phyloP scores from a whole-genome alignment of 208 protist species.

The Leishmania braziliensis region DNA sequence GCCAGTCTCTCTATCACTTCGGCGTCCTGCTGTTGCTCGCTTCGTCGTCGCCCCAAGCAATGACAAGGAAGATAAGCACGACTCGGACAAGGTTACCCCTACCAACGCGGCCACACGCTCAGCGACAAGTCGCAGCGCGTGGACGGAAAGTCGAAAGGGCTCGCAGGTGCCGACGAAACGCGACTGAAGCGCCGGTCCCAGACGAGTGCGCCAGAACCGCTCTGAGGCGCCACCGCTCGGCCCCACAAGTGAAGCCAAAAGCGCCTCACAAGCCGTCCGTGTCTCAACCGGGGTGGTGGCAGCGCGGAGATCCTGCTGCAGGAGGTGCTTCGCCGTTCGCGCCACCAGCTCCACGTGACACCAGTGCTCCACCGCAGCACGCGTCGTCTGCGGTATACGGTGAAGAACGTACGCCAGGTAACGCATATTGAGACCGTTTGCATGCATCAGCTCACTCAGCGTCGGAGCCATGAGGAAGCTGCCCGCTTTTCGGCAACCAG shows the following conservation, averaged over 20 bases:
- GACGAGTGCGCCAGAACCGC: conserved; percentile 69
- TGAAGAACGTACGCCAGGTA: conserved; percentile 84
- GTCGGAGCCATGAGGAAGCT: conserved; percentile 61
- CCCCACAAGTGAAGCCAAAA: conserved; percentile 64
- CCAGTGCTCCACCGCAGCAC: conserved; percentile 60
- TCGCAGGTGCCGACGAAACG: conserved; percentile 47
- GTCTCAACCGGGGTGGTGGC: conserved; percentile 40
- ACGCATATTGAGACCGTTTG: conserved; percentile 72
- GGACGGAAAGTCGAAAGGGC: conserved; percentile 54
- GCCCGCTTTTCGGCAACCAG: conserved; percentile 32
- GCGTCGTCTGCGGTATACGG: conserved; percentile 49
- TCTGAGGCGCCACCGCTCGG: conserved; percentile 39
- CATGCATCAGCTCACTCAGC: conserved; percentile 61
- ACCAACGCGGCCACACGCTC: conserved; percentile 48
- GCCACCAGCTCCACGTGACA: conserved; percentile 79
- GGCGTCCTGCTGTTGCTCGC: not conserved
- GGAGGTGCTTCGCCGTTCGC: conserved; percentile 58
- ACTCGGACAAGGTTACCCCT: conserved; percentile 55
- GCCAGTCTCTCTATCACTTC: not conserved
- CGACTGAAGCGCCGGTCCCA: conserved; percentile 59
- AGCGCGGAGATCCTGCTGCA: conserved; percentile 53
- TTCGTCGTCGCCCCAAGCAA: not conserved
- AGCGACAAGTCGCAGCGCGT: conserved; percentile 60
- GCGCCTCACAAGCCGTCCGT: conserved; percentile 27
- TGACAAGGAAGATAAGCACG: conserved; percentile 36